These are phyloP conservation scores for Syzygium jambos DNA, from an alignment of 345 rosid species.

Conservation along the genomic window DNA sequence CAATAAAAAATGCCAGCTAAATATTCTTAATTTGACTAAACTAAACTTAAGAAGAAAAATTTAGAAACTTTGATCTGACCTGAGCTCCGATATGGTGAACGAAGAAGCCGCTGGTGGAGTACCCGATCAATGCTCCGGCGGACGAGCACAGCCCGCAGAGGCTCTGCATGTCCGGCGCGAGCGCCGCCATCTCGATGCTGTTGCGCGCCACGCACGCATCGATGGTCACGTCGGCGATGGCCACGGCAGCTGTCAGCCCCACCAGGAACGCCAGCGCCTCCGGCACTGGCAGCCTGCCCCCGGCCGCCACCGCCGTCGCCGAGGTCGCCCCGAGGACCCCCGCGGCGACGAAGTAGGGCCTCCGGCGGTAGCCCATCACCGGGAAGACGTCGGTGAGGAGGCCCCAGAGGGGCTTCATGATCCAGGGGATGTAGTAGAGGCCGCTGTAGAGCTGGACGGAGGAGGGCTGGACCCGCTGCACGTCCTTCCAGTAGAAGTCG, in stretches of 20 bases:
- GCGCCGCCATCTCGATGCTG: conserved; percentile 41
- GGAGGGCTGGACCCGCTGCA: conserved; percentile 68
- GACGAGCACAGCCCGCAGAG: conserved; percentile 77
- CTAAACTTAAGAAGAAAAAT: not conserved
- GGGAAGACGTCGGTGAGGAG: conserved; percentile 72
- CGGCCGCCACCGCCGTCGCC: conserved; percentile 35
- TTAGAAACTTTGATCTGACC: conserved; percentile 14
- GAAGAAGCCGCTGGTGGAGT: conserved; percentile 60
- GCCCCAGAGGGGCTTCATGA: conserved; percentile 81
- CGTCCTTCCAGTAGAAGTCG: conserved; percentile 85
- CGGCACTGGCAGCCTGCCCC: conserved; percentile 36
- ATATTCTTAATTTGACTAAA: not conserved
- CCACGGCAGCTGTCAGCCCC: conserved; percentile 63
- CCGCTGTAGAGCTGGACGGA: conserved; percentile 65
- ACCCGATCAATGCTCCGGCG: conserved; percentile 68
- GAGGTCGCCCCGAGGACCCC: conserved; percentile 56
- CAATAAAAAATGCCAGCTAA: not conserved
- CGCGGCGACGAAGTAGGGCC: conserved; percentile 62
- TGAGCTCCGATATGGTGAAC: conserved; percentile 69
- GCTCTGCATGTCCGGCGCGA: conserved; percentile 82
- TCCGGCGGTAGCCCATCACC: conserved; percentile 49
- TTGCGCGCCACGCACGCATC: conserved; percentile 84
- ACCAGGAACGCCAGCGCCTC: conserved; percentile 51
- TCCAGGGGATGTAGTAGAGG: conserved; percentile 69
- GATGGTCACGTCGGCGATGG: conserved; percentile 76